A percentile compares a stretch with the other conserved stretches of the same genome.
Conservation (phyloP, 176 grass and related monocot genomes). For the Triticum monococcum region DNA sequence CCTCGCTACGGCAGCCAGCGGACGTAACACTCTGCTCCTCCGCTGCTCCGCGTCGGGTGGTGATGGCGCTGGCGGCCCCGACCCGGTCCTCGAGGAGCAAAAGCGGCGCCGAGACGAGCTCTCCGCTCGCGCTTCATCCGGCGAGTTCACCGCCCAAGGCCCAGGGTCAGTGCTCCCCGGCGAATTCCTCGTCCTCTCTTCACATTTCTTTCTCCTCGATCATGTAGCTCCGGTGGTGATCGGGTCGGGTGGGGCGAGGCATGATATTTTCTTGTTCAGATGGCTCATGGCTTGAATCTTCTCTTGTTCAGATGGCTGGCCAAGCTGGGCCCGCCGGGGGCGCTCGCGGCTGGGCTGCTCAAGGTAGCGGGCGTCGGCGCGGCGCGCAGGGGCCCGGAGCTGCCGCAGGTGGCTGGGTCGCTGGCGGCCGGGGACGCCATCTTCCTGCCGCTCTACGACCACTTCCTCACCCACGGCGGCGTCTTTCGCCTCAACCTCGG, state of each 20-base stretch:
- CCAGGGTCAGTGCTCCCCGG: conserved; percentile 38
- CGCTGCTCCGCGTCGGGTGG: conserved; percentile 59
- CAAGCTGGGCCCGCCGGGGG: conserved; percentile 47
- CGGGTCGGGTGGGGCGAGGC: neutral
- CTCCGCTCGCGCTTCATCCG: conserved; percentile 64
- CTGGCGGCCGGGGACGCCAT: conserved; percentile 60
- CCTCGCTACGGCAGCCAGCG: neutral
- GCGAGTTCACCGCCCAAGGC: conserved; percentile 76
- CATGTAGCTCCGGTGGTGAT: neutral
- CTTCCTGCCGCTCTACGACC: conserved; percentile 88
- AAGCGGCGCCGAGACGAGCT: conserved; percentile 54
- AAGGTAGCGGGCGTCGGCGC: conserved; percentile 27
- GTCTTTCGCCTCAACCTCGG: conserved; percentile 93
- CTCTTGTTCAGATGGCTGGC: conserved; percentile 54
- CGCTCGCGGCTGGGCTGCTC: conserved; percentile 47
- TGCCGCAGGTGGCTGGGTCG: conserved; percentile 73
- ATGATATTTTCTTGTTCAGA: conserved; percentile 3
- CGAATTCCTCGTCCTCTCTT: too few species aligned
- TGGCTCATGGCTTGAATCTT: conserved; percentile 13
- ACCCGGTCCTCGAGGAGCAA: conserved; percentile 53
- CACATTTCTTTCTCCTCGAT: neutral
- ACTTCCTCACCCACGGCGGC: conserved; percentile 80
- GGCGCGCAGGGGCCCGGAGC: conserved; percentile 34
- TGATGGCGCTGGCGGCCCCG: conserved; percentile 21
- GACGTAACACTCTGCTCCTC: conserved; percentile 9